phyloP scores from a whole-genome alignment of 176 grass and related monocot species.

The Musa troglodytarum region DNA sequence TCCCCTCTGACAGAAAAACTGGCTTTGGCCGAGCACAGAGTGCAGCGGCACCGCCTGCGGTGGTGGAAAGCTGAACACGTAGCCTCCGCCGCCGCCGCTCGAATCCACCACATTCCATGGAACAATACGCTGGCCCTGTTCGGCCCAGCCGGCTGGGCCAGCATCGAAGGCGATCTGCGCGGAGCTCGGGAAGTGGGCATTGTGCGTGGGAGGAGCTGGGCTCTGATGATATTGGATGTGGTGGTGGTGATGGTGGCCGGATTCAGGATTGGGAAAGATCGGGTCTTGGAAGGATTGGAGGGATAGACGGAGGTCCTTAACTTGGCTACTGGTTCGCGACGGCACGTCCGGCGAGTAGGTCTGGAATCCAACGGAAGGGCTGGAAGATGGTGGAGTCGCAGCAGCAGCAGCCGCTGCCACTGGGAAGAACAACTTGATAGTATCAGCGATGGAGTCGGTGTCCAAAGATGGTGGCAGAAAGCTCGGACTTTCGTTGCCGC shows the following conservation, averaged over 20 bases:
- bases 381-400: constrained; percentile 35
- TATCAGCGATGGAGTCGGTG: constrained; percentile 87
- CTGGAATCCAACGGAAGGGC: constrained; percentile 61
- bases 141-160: constrained; percentile 39
- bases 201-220: constrained; percentile 22
- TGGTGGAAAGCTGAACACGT: constrained; percentile 63
- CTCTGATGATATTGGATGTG: constrained; percentile 4
- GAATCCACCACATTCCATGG: constrained; percentile 68
- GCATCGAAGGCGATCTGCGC: constrained; percentile 38
- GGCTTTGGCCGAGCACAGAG: constrained; percentile 46
- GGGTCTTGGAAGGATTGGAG: constrained; percentile 80
- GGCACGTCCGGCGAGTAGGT: constrained; percentile 56
- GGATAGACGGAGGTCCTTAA: constrained; percentile 79
- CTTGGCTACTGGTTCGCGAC: constrained; percentile 54
- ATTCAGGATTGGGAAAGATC: constrained; percentile 48
- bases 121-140: constrained; percentile 56
- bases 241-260: constrained; percentile 26
- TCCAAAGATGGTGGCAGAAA: constrained; percentile 81
- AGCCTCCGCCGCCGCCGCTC: constrained; percentile 36
- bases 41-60: constrained; percentile 72
- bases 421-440: constrained; percentile 96
- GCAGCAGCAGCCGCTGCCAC: constrained; percentile 38
- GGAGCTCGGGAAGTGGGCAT: constrained; percentile 34
- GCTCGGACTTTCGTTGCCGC: constrained; percentile 20
- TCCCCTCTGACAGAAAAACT: constrained; percentile 88